These are phyloP conservation scores for Dactylellina sp. DNA, from an alignment of 2,329 filamentous ascomycete species.

Conservation along the genomic window DNA sequence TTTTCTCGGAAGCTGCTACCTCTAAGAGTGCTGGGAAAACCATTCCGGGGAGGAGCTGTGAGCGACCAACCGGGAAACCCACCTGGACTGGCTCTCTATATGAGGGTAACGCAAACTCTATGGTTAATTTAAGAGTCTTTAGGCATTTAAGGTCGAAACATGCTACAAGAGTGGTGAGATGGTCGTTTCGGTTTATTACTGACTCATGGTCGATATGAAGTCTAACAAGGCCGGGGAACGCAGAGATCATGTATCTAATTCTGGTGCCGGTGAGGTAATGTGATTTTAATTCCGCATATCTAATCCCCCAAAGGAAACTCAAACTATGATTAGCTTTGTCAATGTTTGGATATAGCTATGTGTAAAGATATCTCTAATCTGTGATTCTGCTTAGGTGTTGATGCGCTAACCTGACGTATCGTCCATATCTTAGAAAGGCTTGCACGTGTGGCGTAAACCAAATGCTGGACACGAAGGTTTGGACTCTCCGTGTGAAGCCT, in stretches of 20 bases:
- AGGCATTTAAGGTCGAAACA: not conserved
- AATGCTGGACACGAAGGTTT: too few species aligned
- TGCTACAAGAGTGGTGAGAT: not conserved
- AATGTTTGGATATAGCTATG: not conserved
- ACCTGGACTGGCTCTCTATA: too few species aligned
- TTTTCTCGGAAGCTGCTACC: not conserved
- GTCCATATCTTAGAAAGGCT: not conserved
- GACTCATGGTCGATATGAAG: not conserved
- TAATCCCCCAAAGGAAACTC: too few species aligned
- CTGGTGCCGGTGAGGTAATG: not conserved
- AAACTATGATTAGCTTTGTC: too few species aligned
- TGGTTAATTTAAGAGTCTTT: not conserved
- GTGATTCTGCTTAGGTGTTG: not conserved
- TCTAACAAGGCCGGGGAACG: not conserved
- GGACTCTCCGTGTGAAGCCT: too few species aligned
- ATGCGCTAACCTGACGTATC: conserved; percentile 1
- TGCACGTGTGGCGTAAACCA: too few species aligned
- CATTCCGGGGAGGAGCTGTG: not conserved
- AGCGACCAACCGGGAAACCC: too few species aligned
- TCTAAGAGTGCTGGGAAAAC: not conserved
- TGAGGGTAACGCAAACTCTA: too few species aligned
- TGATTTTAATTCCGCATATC: conserved; percentile 1
- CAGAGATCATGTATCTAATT: not conserved
- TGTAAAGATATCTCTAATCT: too few species aligned
- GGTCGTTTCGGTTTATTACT: conserved; percentile 5